Percentiles rank a stretch among this genome's conserved stretches.
Evolutionary conservation across 352 stramenopile genomes (phyloP).

Genomic region (Phytophthora gonapodyides): DNA sequence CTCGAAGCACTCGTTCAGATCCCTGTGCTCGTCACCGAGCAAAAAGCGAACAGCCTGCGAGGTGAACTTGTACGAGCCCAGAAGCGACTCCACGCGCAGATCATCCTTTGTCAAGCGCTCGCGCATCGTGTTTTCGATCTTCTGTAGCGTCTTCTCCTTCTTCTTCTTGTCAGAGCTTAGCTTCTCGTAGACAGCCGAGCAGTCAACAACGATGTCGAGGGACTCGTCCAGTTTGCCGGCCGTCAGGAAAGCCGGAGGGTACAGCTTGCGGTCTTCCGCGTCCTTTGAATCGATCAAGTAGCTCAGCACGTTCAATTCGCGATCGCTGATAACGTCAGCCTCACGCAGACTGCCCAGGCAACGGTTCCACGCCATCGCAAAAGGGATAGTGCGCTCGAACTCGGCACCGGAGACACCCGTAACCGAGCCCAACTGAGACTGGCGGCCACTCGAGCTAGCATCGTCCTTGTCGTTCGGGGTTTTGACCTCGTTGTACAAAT

Average conservation of each 20-base stretch:
- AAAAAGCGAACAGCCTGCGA: conserved; percentile 82
- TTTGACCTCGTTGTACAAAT: conserved; percentile 69
- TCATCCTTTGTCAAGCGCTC: conserved; percentile 87
- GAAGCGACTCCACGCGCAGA: conserved; percentile 76
- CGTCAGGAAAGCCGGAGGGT: conserved; percentile 85
- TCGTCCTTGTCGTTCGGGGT: conserved; percentile 72
- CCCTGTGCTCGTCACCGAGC: conserved; percentile 83
- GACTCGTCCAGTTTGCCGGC: conserved; percentile 88
- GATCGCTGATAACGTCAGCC: conserved; percentile 84
- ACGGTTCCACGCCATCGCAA: conserved; percentile 89
- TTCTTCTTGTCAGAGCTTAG: conserved; percentile 89
- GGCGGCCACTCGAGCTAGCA: conserved; percentile 49
- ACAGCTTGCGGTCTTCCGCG: conserved; percentile 74
- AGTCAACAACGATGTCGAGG: conserved; percentile 86
- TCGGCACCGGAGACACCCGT: conserved; percentile 78
- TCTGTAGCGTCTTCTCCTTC: conserved; percentile 87
- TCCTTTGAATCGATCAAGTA: conserved; percentile 88
- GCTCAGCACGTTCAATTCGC: conserved; percentile 84
- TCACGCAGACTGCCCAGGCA: conserved; percentile 77
- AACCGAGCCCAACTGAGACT: conserved; percentile 70
- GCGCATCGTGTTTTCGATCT: conserved; percentile 87
- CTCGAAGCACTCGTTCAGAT: conserved; percentile 83
- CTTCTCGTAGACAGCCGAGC: conserved; percentile 79
- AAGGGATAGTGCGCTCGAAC: conserved; percentile 86
- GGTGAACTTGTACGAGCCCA: conserved; percentile 89